Evolutionary conservation across 306 rosid genomes (phyloP), one percentile per base, ranked within the genome.

Genomic region (Erythrophleum fordii): DNA sequence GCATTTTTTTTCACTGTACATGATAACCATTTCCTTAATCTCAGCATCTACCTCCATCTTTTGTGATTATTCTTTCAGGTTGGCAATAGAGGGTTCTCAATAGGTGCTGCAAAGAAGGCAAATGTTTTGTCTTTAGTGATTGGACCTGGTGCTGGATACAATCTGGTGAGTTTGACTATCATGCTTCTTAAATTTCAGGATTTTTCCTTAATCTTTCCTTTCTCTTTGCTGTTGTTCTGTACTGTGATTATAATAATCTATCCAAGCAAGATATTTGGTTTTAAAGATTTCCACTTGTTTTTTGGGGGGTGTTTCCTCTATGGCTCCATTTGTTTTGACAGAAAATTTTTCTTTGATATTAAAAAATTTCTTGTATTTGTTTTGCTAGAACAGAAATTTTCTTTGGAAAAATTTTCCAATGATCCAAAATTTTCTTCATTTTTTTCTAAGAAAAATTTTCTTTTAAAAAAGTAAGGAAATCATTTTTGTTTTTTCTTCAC

Each of bases 121-220:
- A 87, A 87, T 51, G 69, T 77, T 45, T 61, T 84, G 80, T 90
- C 98, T 84, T 81, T 95, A 82, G 90, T 90, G 69, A 93, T 95
- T 85, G 99, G 99, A 70, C 92, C 99, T 11, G 99, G 99, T 73
- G 84, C 97, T 79, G 99, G 99, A 76, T 95, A 95, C 89, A 95
- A 91, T 88, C 83, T 84, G 99, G 98, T 95, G 71, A 84, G 87
- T 74, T 14, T 68, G 67, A 44, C 51, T 79, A 67, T 61, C 48
- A n/a, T 42, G 41, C 41, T 72, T 65, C 72, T 64, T 78, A 58
- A 53, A 73, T 78, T 75, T 77, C 75, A 26, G 48, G 25, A 67
- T 66, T 37, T 51, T 73, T 80, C 25, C 25, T 2, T 37, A 68
- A 14, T 37, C 48, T 75, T 60, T n/a, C 67, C 6, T 69, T 69